Percentiles rank a stretch among this genome's conserved stretches.
These are phyloP conservation scores for Salix brachista DNA, from an alignment of 345 rosid genomes.

Conservation along the genomic window DNA sequence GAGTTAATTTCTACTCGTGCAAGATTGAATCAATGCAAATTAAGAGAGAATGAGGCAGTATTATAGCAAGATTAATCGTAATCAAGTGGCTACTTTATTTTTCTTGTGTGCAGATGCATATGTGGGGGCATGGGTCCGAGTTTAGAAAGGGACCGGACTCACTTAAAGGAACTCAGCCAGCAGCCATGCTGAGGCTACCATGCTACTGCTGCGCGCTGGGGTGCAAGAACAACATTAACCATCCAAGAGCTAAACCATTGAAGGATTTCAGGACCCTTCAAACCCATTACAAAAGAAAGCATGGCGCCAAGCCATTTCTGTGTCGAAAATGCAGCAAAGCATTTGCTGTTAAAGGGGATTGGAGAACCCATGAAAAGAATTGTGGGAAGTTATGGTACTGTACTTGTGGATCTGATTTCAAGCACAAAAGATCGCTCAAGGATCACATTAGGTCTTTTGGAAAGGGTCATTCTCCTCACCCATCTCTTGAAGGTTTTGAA, in stretches of 20 bases:
- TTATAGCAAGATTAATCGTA: not conserved
- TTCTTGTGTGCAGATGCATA: conserved; percentile 53
- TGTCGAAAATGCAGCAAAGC: conserved; percentile 86
- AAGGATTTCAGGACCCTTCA: conserved; percentile 78
- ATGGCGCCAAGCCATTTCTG: conserved; percentile 59
- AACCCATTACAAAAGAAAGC: conserved; percentile 78
- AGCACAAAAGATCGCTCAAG: conserved; percentile 94
- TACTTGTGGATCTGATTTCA: conserved; percentile 93
- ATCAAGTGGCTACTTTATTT: not conserved
- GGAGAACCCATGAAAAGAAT: conserved; percentile 98
- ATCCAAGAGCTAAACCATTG: conserved; percentile 72
- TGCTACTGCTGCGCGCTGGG: conserved; percentile 75
- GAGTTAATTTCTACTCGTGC: no score
- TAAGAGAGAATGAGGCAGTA: not conserved
- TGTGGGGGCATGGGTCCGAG: conserved; percentile 91
- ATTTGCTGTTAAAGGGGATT: conserved; percentile 93
- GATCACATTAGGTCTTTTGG: conserved; percentile 96
- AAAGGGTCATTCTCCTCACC: conserved; percentile 84
- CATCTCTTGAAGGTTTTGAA: conserved; percentile 58
- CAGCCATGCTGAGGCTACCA: conserved; percentile 74
- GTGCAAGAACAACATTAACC: conserved; percentile 83
- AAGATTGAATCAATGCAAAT: no score
- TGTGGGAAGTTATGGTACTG: conserved; percentile 98
- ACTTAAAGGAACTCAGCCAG: conserved; percentile 70
- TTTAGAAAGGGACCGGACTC: conserved; percentile 72